Conservation (phyloP, 768 basidiomycete genomes). For the Lanmaoa pseudosensibilis region DNA sequence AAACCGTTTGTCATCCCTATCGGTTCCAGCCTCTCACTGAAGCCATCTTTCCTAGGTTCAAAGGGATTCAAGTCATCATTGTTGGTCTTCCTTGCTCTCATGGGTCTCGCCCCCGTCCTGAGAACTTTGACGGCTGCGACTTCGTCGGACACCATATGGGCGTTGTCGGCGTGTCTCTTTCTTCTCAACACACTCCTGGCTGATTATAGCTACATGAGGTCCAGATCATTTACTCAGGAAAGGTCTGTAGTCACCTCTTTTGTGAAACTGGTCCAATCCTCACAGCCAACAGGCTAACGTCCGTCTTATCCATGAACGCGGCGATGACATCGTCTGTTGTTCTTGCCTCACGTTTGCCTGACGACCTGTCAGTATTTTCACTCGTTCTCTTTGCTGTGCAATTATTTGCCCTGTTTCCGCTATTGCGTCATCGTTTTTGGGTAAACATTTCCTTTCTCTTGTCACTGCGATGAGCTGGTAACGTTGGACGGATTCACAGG, state of each 20-base stretch:
- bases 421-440: constrained; percentile 72
- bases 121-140: constrained; percentile 92
- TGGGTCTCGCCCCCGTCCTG: constrained; percentile 88
- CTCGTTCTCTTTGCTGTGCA: constrained; percentile 83
- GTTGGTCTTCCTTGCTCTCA: constrained; percentile 83
- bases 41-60: constrained; percentile 45
- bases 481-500: constrained; percentile 38
- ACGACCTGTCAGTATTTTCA: constrained; percentile 85
- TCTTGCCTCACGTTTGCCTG: constrained; percentile 82
- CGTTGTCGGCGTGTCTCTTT: constrained; percentile 83
- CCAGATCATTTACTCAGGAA: constrained; percentile 50
- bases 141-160: constrained; percentile 97
- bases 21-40: constrained; percentile 10
- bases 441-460: constrained; percentile 37
- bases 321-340: constrained; percentile 92
- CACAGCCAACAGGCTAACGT: constrained; percentile 60
- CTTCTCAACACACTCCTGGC: constrained; percentile 78
- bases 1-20: constrained; percentile 26
- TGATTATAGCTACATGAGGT: constrained; percentile 65
- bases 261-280: constrained; percentile 20
- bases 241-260: constrained; percentile 44
- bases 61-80: constrained; percentile 79
- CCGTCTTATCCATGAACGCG: constrained; percentile 86
- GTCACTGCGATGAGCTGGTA: constrained; percentile 9
- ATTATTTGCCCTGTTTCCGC: constrained; percentile 80